Evolutionary conservation across 2,329 filamentous ascomycete species (phyloP).

Genomic region (Orbilia brochopaga): DNA sequence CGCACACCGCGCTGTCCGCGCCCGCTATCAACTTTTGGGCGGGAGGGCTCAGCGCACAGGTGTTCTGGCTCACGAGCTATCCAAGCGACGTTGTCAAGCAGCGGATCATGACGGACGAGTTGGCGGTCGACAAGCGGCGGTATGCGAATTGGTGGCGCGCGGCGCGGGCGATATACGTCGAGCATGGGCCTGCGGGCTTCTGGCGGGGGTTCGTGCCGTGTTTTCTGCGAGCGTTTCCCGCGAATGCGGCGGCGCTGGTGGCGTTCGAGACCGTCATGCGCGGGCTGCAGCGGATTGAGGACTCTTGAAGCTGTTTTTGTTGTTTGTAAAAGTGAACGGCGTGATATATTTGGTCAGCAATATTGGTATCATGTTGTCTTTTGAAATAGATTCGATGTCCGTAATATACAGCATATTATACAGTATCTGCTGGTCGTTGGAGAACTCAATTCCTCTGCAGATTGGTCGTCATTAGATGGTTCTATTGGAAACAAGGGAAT

Average conservation of each 20-base stretch:
- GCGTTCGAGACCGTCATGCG: constrained; percentile 87
- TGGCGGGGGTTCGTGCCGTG: constrained; percentile 94
- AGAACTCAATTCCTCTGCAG: too few species aligned
- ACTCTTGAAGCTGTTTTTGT: neutral
- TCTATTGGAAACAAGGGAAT: too few species aligned
- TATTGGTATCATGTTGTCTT: too few species aligned
- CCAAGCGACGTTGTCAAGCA: constrained; percentile 95
- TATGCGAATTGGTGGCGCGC: constrained; percentile 82
- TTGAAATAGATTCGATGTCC: too few species aligned
- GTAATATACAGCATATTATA: constrained; percentile 6
- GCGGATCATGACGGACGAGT: constrained; percentile 87
- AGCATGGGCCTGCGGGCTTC: constrained; percentile 78
- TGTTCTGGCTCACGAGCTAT: constrained; percentile 93
- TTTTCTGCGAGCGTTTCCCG: constrained; percentile 90
- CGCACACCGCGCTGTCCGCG: constrained; percentile 72
- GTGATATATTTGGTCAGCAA: too few species aligned
- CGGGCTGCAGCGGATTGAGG: constrained; percentile 26
- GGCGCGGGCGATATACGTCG: constrained; percentile 74
- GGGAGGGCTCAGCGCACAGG: constrained; percentile 86
- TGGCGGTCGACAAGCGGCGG: constrained; percentile 70
- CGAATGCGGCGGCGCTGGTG: constrained; percentile 90
- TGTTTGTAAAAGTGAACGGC: too few species aligned
- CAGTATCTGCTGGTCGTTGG: neutral
- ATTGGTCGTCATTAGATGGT: too few species aligned
- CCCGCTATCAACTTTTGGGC: constrained; percentile 97